Evolutionary conservation across 768 basidiomycete species (phyloP).

Genomic region (Collybia mongolica): DNA sequence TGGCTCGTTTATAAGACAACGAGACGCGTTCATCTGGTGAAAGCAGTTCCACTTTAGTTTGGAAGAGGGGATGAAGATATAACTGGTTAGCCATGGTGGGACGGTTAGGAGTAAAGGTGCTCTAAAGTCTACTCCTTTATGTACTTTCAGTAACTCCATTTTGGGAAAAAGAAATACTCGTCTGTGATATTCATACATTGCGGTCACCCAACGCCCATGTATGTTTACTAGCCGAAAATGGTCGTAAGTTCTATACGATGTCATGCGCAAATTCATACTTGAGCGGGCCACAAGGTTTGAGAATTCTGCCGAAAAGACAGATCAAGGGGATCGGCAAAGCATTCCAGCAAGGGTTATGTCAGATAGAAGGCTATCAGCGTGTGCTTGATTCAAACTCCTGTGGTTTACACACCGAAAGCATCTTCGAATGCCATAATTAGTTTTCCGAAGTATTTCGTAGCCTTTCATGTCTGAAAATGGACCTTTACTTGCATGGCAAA

Average conservation of each 20-base stretch:
- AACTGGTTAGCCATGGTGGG: constrained; percentile 34
- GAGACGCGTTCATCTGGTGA: constrained; percentile 43
- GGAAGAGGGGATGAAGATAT: constrained; percentile 46
- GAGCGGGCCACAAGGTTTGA: neutral
- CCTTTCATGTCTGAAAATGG: too few relatives aligned
- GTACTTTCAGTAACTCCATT: constrained; percentile 13
- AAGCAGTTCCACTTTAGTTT: constrained; percentile 39
- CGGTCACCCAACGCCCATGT: neutral
- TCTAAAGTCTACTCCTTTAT: neutral
- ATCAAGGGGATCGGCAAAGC: constrained; percentile 3
- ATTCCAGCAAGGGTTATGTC: neutral
- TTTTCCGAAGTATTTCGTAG: too few relatives aligned
- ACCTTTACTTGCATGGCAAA: neutral
- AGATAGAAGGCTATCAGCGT: neutral
- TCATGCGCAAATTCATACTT: constrained; percentile 3
- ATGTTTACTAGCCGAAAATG: neutral
- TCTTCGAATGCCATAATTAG: too few relatives aligned
- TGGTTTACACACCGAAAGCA: too few relatives aligned
- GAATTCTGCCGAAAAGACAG: neutral
- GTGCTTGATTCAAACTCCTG: neutral
- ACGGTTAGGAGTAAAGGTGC: neutral
- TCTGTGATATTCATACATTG: too few relatives aligned
- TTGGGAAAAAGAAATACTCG: neutral
- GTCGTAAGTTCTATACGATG: constrained; percentile 1
- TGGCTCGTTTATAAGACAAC: constrained; percentile 50